Conservation (phyloP, 2,329 filamentous ascomycete genomes). For the Ophiostoma triangulosporum region DNA sequence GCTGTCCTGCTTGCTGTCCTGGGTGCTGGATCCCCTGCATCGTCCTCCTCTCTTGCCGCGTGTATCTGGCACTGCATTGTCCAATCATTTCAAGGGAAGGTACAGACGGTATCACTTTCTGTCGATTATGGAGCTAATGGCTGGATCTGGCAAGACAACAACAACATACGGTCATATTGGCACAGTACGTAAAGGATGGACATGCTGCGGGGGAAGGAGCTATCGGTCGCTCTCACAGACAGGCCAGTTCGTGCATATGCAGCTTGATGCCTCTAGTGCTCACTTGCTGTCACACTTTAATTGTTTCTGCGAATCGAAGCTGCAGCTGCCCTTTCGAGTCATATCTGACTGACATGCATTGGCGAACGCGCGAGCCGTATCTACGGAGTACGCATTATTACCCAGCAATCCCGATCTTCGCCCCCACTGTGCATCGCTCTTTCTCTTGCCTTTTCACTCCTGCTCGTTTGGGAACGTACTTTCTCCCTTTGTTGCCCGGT, state of each 20-base stretch:
- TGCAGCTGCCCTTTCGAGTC: neutral
- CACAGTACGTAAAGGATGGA: neutral
- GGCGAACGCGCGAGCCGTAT: too few relatives aligned
- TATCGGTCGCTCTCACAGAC: neutral
- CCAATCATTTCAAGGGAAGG: slow-evolving; percentile 3
- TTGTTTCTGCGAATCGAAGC: slow-evolving; percentile 4
- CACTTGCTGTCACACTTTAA: neutral
- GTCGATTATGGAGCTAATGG: neutral
- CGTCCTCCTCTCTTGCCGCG: neutral
- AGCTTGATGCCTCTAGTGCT: neutral
- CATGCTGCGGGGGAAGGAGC: slow-evolving; percentile 4
- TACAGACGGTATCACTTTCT: neutral
- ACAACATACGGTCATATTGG: too few relatives aligned
- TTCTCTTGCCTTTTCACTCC: neutral
- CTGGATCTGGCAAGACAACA: neutral
- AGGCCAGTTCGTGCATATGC: slow-evolving; percentile 1
- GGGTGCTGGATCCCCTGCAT: neutral
- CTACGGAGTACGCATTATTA: too few relatives aligned
- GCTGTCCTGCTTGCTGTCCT: neutral
- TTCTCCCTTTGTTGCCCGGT: neutral
- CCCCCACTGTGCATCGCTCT: neutral
- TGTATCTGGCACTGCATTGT: neutral
- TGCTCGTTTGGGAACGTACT: neutral
- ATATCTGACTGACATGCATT: too few relatives aligned
- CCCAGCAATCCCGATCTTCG: neutral